These are phyloP conservation scores for Fagopyrum esculentum DNA, from an alignment of 148 eudicot species.

Conservation along the genomic window DNA sequence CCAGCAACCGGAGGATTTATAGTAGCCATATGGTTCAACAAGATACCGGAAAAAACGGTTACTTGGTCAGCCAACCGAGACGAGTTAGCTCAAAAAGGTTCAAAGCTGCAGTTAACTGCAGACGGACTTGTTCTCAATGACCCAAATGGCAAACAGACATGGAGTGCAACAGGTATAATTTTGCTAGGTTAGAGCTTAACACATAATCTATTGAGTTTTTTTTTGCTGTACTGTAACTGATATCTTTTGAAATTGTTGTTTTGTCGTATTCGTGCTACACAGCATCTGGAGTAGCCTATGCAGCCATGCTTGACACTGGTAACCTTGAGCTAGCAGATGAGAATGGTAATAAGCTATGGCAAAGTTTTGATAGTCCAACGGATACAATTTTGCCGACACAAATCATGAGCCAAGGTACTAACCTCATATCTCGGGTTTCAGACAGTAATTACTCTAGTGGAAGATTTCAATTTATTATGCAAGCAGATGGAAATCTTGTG, in stretches of 20 bases:
- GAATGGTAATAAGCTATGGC: conserved; percentile 7
- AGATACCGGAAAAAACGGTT: conserved; percentile 17
- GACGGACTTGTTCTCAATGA: conserved; percentile 15
- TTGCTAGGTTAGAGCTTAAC: too few species aligned
- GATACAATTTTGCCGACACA: conserved; percentile 23
- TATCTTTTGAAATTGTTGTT: too few species aligned
- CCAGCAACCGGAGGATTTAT: not conserved
- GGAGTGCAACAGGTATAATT: not conserved
- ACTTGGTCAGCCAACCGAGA: conserved; percentile 21
- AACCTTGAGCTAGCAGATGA: conserved; percentile 2
- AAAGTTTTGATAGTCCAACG: conserved; percentile 19
- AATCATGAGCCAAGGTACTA: not conserved
- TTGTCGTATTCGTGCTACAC: too few species aligned
- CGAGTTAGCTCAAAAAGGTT: conserved; percentile 14
- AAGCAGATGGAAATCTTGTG: conserved; percentile 18
- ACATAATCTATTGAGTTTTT: too few species aligned
- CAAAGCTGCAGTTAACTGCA: not conserved
- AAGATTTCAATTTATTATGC: conserved; percentile 14
- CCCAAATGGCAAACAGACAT: conserved; percentile 14
- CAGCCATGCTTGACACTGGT: conserved; percentile 6
- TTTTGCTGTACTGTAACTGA: too few species aligned
- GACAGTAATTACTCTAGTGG: conserved; percentile 14
- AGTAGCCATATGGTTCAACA: conserved; percentile 21
- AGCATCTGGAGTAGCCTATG: not conserved
- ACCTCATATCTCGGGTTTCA: not conserved